phyloP scores from a whole-genome alignment of 805 yeast species.

The Wickerhamomyces ciferrii region DNA sequence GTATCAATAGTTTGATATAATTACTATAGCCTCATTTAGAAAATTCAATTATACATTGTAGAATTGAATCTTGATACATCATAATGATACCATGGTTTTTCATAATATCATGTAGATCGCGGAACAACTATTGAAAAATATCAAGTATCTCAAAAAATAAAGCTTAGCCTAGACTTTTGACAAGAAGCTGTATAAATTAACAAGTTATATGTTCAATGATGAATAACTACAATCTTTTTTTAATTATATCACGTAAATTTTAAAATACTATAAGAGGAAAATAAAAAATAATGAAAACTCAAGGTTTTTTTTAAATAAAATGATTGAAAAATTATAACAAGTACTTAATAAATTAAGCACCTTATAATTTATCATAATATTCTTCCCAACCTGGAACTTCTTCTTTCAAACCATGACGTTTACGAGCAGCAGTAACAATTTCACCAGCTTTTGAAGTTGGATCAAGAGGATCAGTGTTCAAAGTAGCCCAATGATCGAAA shows the following conservation, averaged over 20 bases:
- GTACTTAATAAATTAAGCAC: not conserved
- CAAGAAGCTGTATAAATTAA: too few relatives aligned
- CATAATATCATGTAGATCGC: too few relatives aligned
- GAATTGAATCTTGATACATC: too few relatives aligned
- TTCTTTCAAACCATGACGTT: conserved; percentile 96
- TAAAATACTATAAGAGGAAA: not conserved
- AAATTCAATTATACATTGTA: too few relatives aligned
- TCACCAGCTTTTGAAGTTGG: conserved; percentile 68
- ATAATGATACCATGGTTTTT: too few relatives aligned
- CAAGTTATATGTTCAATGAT: too few relatives aligned
- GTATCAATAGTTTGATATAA: too few relatives aligned
- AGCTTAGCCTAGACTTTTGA: too few relatives aligned
- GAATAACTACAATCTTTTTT: not conserved
- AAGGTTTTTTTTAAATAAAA: not conserved
- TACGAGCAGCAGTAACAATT: conserved; percentile 68
- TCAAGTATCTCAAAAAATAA: too few relatives aligned
- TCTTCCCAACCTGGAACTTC: conserved; percentile 99
- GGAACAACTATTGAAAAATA: too few relatives aligned
- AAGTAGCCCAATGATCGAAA: conserved; percentile 96
- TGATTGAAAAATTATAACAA: not conserved
- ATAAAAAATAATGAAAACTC: conserved; percentile 2
- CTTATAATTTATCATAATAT: conserved; percentile 88
- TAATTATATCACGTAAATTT: not conserved
- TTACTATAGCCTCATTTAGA: too few relatives aligned
- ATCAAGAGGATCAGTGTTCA: conserved; percentile 91